Conservation (phyloP, 2,329 filamentous ascomycete species). For the Dothideomycetes sp. region DNA sequence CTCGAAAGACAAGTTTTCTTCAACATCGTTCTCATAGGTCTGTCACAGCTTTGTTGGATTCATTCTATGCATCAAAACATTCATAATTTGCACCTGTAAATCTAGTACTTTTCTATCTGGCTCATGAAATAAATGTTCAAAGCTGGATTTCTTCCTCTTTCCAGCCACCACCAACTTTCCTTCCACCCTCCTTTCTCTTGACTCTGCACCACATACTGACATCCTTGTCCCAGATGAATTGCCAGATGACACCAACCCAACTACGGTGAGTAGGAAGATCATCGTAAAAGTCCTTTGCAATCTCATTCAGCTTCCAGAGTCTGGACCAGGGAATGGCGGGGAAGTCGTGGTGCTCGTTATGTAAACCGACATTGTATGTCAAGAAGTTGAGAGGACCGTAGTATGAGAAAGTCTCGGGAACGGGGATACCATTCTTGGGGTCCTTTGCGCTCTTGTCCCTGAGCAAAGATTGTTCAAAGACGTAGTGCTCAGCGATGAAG, state of each 20-base stretch:
- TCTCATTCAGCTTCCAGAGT: constrained; percentile 64
- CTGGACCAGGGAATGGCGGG: constrained; percentile 92
- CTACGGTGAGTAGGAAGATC: constrained; percentile 77
- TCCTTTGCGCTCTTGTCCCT: constrained; percentile 31
- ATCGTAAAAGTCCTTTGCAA: constrained; percentile 86
- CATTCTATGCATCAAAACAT: too few relatives aligned
- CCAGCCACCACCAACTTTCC: constrained; percentile 47
- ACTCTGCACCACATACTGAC: constrained; percentile 88
- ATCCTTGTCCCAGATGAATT: constrained; percentile 83
- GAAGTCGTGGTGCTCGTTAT: constrained; percentile 99
- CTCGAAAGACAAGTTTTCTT: neutral
- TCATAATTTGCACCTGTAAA: constrained; percentile 5
- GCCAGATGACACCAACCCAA: constrained; percentile 91
- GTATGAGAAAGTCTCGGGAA: constrained; percentile 93
- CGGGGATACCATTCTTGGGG: constrained; percentile 36
- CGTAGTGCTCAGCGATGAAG: constrained; percentile 90
- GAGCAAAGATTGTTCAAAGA: constrained; percentile 43
- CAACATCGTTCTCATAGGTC: too few relatives aligned
- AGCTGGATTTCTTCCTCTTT: constrained; percentile 31
- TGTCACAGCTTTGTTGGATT: too few relatives aligned
- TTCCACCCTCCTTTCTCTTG: constrained; percentile 74
- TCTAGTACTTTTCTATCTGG: neutral
- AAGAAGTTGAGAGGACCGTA: constrained; percentile 87
- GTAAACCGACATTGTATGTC: constrained; percentile 93
- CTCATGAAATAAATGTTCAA: neutral